These are phyloP conservation scores for Dictyostelium purpureum DNA, from an alignment of 78 protist species.

Conservation along the genomic window DNA sequence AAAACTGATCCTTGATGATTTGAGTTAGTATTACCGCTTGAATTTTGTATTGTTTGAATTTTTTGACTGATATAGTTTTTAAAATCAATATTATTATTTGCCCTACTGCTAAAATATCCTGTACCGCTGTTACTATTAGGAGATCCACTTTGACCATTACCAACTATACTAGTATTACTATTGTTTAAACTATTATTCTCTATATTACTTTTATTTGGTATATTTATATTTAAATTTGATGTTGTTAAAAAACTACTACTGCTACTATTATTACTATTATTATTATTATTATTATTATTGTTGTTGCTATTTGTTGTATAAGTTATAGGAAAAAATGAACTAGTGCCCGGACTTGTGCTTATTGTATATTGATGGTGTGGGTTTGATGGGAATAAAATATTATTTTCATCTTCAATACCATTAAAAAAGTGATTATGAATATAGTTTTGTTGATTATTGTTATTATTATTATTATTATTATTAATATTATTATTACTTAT, in stretches of 20 bases:
- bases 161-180: too few relatives aligned
- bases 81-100: neutral
- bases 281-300: neutral
- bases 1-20: neutral
- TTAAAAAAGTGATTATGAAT: too few relatives aligned
- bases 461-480: neutral
- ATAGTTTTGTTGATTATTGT: too few relatives aligned
- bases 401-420: neutral
- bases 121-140: too few relatives aligned
- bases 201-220: neutral
- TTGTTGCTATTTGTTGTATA: neutral
- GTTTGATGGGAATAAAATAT: neutral
- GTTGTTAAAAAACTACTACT: neutral
- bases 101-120: neutral
- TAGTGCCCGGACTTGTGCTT: conserved; percentile 2
- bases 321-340: conserved; percentile 19
- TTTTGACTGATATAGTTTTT: neutral
- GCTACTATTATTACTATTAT: neutral
- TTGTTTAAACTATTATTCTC: neutral
- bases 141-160: too few relatives aligned
- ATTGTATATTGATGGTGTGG: neutral
- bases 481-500: neutral
- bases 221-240: neutral
- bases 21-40: neutral
- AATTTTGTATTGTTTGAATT: neutral